Base-by-base conservation (phyloP, 768 basidiomycete species). In the Tricholoma bakamatsutake region DNA sequence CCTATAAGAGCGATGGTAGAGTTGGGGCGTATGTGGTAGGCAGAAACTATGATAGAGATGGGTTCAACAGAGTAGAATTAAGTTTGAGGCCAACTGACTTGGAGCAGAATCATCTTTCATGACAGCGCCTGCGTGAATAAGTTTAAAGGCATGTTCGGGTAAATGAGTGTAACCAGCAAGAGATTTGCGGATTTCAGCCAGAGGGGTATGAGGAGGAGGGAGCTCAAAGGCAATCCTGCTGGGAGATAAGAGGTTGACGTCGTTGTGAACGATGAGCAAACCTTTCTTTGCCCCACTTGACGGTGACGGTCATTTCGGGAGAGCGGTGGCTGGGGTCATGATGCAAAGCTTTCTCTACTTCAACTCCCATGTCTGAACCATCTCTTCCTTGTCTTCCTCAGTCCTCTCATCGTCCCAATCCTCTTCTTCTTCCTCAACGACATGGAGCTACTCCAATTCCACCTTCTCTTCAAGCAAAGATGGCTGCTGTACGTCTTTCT, bases 121-220 rank as follows among this genome's bases (percentile, higher is more conserved):
- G 69, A 97, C 81, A 1, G 91, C 93, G 37, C 96, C 96, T 46
- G 88, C 83, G 72, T 89, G 86, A 59, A 98, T 84, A 64, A 98
- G 80, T 68, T 93, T 92, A 79, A 97, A 91, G 28, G 81, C 80
- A 60, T 79, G 64, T 28, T 71, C 68, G 0, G 87, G 81, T 11
- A 98, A 78, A 53, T 85, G 84, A 2, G 90, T 94, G 64, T 87
- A 82, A 5, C 85, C 78, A 12, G 90, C 85, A 50, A 97, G 73
- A 18, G 79, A 75, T 3, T 75, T 61, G 37, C 88, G 80, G 51
- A 95, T 69, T 7, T 71, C 70, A 24, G 74, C 73, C 47, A 94
- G 79, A 11, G 79, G 79, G 0, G 88, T 81, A 51, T 78, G 65
- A 17, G 76, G 81, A 0, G 83, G 78, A 2, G 90, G 87, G 5